A percentile compares a stretch with the other conserved stretches of the same genome.
phyloP scores from a whole-genome alignment of 1,139 yeast genomes.

The Spencermartinsiella ligniputridi region DNA sequence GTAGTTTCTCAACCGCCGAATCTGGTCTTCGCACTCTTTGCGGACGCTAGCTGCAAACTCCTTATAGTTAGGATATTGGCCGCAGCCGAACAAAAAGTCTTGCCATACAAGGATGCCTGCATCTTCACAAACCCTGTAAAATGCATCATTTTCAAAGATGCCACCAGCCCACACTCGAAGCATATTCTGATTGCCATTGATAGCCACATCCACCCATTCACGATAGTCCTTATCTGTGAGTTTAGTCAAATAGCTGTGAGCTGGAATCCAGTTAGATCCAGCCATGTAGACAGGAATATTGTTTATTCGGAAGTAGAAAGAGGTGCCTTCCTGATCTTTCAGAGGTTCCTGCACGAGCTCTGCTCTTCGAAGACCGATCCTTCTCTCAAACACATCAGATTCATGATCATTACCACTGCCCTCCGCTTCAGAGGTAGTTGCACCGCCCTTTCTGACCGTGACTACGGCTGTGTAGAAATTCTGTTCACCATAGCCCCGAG shows the following conservation, averaged over 20 bases:
- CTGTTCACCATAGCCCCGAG: conserved; percentile 38
- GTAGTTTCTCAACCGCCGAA: conserved; percentile 37
- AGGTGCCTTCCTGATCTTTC: conserved; percentile 31
- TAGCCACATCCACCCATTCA: conserved; percentile 34
- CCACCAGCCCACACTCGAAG: conserved; percentile 50
- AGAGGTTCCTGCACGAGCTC: conserved; percentile 38
- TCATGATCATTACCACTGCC: too few species aligned
- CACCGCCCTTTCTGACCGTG: conserved; percentile 14
- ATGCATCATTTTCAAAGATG: conserved; percentile 39
- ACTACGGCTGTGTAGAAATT: conserved; percentile 30
- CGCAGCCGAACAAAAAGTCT: conserved; percentile 50
- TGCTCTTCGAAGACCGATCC: conserved; percentile 39
- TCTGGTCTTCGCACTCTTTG: conserved; percentile 35
- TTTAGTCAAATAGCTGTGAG: conserved; percentile 37
- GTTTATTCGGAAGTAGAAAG: conserved; percentile 42
- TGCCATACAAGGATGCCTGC: conserved; percentile 47
- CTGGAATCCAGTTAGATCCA: conserved; percentile 49
- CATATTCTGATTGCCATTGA: conserved; percentile 41
- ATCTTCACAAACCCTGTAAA: conserved; percentile 41
- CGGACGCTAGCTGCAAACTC: conserved; percentile 32
- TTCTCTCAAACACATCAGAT: too few species aligned
- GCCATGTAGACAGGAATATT: conserved; percentile 36
- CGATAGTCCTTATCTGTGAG: conserved; percentile 34
- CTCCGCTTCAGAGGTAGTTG: too few species aligned
- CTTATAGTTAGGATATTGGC: conserved; percentile 38